phyloP scores from a whole-genome alignment of 75 land plant genomes.

The Ceratopteris richardii region DNA sequence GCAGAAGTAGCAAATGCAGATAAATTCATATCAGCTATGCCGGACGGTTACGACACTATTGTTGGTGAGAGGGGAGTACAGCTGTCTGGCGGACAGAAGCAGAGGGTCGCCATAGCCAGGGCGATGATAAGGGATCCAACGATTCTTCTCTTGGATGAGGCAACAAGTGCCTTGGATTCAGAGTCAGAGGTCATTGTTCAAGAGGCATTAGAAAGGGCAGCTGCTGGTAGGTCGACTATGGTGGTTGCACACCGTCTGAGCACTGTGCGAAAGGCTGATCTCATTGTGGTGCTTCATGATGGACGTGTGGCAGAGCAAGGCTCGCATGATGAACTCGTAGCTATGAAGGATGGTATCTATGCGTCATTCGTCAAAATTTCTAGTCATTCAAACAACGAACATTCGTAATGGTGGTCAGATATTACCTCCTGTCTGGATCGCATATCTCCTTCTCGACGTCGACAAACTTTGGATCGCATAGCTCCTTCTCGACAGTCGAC shows the following conservation, averaged over 20 bases:
- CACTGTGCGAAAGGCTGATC: conserved; percentile 3
- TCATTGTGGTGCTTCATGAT: conserved; percentile 8
- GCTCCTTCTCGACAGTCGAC: no score
- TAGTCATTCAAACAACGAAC: no score
- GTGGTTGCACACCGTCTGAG: conserved; percentile 73
- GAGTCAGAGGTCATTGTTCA: conserved; percentile 93
- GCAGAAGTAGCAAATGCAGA: conserved; percentile 98
- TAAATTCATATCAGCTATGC: conserved; percentile 91
- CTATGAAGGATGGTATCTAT: conserved; percentile 9
- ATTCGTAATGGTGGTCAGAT: no score
- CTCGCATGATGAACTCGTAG: conserved; percentile 5
- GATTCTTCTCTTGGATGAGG: conserved; percentile 89
- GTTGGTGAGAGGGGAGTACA: conserved; percentile 97
- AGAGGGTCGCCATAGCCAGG: conserved; percentile 91
- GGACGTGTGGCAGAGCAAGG: conserved; percentile 15
- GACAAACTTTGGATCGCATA: no score
- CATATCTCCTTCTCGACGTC: no score
- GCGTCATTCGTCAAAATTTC: conserved; percentile 1
- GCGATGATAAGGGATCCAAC: conserved; percentile 91
- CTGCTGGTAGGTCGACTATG: conserved; percentile 93
- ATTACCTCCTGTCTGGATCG: no score
- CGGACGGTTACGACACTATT: conserved; percentile 97
- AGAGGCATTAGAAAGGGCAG: conserved; percentile 87
- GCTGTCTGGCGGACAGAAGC: conserved; percentile 90
- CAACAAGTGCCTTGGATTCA: conserved; percentile 85